A percentile compares a stretch with the other conserved stretches of the same genome.
Evolutionary conservation across 805 yeast species (phyloP).

Genomic region (Saturnispora saitoi): DNA sequence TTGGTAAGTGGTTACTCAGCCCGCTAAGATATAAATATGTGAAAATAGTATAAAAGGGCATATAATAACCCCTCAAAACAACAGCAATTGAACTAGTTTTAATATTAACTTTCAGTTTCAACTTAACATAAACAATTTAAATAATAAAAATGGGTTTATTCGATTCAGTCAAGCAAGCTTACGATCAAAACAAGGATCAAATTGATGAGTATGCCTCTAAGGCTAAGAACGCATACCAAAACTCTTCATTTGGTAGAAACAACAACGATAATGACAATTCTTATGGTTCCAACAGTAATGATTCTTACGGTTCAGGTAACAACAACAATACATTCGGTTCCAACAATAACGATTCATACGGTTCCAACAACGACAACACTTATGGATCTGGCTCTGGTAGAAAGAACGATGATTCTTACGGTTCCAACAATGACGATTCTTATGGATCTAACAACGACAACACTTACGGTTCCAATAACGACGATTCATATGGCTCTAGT

Average conservation of each 20-base stretch:
- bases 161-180: constrained; percentile 33
- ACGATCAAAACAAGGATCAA: constrained; percentile 15
- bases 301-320: constrained; percentile 7
- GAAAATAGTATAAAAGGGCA: too few species aligned
- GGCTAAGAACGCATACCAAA: constrained; percentile 19
- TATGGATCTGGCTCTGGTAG: constrained; percentile 14
- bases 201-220: constrained; percentile 14
- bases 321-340: constrained; percentile 18
- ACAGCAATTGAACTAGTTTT: too few species aligned
- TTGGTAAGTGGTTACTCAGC: too few species aligned
- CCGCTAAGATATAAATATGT: too few species aligned
- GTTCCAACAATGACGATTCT: constrained; percentile 22
- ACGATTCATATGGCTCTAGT: constrained; percentile 23
- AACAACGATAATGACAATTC: constrained; percentile 20
- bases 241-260: constrained; percentile 4
- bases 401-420: background rate
- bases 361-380: constrained; percentile 17
- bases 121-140: background rate
- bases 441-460: constrained; percentile 13
- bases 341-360: constrained; percentile 15
- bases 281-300: constrained; percentile 25
- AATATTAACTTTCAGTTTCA: background rate
- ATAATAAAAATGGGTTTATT: constrained; percentile 32
- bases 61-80: too few species aligned
- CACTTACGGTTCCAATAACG: constrained; percentile 22